phyloP scores from a whole-genome alignment of 2,329 filamentous ascomycete genomes.

The Ophiostoma sp. region DNA sequence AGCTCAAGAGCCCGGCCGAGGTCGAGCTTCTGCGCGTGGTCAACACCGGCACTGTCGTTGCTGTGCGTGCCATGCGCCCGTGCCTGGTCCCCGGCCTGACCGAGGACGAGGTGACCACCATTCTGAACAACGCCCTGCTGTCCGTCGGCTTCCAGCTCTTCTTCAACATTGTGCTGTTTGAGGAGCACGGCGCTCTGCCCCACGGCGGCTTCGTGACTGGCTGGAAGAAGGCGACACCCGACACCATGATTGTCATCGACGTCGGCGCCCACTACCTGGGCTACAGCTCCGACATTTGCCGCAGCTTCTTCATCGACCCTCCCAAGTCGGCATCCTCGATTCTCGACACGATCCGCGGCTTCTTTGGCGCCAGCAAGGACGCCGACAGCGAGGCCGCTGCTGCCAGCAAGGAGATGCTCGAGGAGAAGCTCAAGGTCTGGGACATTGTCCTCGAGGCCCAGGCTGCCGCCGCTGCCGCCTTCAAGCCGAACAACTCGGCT shows the following conservation, averaged over 20 bases:
- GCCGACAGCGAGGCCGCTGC: neutral
- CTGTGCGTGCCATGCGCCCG: slow-evolving; percentile 11
- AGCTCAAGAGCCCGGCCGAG: slow-evolving; percentile 14
- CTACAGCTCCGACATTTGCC: slow-evolving; percentile 18
- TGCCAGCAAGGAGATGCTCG: neutral
- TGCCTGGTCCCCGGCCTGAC: slow-evolving; percentile 15
- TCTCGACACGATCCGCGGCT: neutral
- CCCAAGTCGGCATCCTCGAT: neutral
- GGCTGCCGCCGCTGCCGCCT: slow-evolving; percentile 9
- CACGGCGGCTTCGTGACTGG: slow-evolving; percentile 13
- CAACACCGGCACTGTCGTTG: slow-evolving; percentile 15
- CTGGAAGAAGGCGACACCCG: neutral
- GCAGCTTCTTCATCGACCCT: slow-evolving; percentile 14
- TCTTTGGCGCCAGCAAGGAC: neutral
- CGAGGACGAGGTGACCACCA: slow-evolving; percentile 12
- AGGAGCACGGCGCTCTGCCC: slow-evolving; percentile 13
- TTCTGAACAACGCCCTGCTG: slow-evolving; percentile 5
- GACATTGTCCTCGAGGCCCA: slow-evolving; percentile 15
- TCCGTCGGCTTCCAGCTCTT: slow-evolving; percentile 9
- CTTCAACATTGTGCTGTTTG: slow-evolving; percentile 15
- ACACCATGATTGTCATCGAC: slow-evolving; percentile 15
- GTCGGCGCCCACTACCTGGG: slow-evolving; percentile 12
- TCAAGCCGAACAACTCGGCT: slow-evolving; percentile 5
- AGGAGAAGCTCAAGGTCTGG: slow-evolving; percentile 13
- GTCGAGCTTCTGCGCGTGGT: slow-evolving; percentile 11